A percentile compares a stretch with the other conserved stretches of the same genome.
These are phyloP conservation scores for Lunasporangiospora selenospora DNA, from an alignment of 192 early-diverging fungal species.

Conservation along the genomic window DNA sequence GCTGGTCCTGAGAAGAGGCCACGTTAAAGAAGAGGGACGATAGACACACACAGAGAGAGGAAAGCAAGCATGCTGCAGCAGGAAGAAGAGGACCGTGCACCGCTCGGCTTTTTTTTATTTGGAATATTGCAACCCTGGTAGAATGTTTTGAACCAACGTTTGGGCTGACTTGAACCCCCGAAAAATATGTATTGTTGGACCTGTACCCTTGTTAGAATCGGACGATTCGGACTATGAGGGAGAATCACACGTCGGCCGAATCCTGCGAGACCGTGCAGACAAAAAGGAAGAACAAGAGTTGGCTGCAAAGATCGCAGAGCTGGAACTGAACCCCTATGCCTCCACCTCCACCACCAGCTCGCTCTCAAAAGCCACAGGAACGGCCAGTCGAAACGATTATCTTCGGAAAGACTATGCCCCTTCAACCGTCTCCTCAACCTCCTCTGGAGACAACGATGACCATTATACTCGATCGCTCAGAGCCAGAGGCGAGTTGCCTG, in stretches of 20 bases:
- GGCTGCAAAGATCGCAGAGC: conserved; percentile 38
- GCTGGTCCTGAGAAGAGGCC: no score
- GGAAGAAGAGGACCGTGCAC: neutral
- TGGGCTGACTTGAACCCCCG: no score
- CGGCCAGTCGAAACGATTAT: conserved; percentile 13
- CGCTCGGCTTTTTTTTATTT: no score
- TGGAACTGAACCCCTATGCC: conserved; percentile 28
- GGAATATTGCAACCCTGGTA: no score
- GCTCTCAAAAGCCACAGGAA: conserved; percentile 7
- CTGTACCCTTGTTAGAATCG: no score
- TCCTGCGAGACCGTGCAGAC: conserved; percentile 58
- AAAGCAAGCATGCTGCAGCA: neutral
- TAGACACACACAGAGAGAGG: no score
- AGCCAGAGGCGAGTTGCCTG: conserved; percentile 1
- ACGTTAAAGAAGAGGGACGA: no score
- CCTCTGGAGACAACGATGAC: conserved; percentile 18
- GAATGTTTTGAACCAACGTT: no score
- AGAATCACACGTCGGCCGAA: conserved; percentile 59
- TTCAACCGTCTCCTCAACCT: conserved; percentile 3
- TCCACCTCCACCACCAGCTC: neutral
- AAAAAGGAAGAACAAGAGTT: conserved; percentile 51
- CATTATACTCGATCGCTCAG: conserved; percentile 17
- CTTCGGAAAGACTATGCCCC: conserved; percentile 8
- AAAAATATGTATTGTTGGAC: no score
- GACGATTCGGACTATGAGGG: conserved; percentile 63